Conservation (phyloP, 495 filamentous ascomycete species). For the Aspergillus cavernicola region DNA sequence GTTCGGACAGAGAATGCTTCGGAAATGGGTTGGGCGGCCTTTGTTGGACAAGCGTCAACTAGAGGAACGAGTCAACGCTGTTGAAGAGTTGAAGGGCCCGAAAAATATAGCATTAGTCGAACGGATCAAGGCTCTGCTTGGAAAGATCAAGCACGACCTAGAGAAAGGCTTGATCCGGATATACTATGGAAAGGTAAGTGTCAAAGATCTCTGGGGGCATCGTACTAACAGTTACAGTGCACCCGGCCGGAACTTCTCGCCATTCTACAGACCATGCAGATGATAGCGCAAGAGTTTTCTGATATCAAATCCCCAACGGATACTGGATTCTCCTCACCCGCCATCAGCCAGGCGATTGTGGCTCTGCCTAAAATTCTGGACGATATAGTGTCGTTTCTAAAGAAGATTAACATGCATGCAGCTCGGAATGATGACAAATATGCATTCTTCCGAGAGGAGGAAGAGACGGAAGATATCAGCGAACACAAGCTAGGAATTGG, state of each 20-base stretch:
- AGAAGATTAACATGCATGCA: constrained; percentile 81
- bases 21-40: constrained; percentile 94
- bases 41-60: constrained; percentile 74
- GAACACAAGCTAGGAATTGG: constrained; percentile 90
- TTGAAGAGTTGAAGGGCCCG: constrained; percentile 80
- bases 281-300: constrained; percentile 69
- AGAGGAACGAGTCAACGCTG: constrained; percentile 79
- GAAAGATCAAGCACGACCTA: constrained; percentile 72
- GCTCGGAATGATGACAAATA: constrained; percentile 90
- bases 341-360: constrained; percentile 70
- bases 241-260: constrained; percentile 84
- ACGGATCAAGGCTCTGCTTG: constrained; percentile 64
- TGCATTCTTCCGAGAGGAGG: constrained; percentile 80
- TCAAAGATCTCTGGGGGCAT: not conserved
- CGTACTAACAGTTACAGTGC: constrained; percentile 51
- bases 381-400: constrained; percentile 67
- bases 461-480: constrained; percentile 80
- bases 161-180: constrained; percentile 92
- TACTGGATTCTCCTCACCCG: constrained; percentile 67
- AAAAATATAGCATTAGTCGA: constrained; percentile 64
- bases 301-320: constrained; percentile 61
- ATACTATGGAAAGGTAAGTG: constrained; percentile 77
- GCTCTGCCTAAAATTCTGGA: constrained; percentile 72
- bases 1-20: constrained; percentile 81
- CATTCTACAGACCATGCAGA: constrained; percentile 79